Conservation (phyloP, 768 basidiomycete genomes). For the Boletus huronensis region DNA sequence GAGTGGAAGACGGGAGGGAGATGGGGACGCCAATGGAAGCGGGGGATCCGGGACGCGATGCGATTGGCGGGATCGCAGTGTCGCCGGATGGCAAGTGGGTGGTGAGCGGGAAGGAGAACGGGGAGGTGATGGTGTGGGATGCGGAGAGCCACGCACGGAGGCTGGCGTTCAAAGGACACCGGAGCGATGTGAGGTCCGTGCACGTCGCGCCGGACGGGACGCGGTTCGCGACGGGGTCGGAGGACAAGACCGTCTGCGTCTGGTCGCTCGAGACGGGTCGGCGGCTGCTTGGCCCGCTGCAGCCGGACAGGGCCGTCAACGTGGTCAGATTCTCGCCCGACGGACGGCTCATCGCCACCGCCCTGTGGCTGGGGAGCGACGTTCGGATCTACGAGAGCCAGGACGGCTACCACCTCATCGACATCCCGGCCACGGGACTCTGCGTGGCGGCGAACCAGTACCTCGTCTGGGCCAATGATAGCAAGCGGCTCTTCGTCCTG, state of each 20-base stretch:
- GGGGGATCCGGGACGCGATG: neutral
- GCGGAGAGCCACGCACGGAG: neutral
- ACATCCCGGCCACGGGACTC: neutral
- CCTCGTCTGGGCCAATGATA: neutral
- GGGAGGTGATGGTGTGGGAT: neutral
- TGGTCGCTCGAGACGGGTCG: neutral
- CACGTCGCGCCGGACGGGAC: neutral
- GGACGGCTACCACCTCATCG: neutral
- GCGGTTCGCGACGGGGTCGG: neutral
- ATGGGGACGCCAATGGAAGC: neutral
- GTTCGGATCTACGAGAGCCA: neutral
- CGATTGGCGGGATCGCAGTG: neutral
- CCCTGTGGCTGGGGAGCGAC: neutral
- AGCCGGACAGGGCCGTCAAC: neutral
- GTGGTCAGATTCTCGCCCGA: neutral
- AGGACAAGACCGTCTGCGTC: neutral
- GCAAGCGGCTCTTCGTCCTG: neutral
- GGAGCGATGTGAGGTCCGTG: neutral
- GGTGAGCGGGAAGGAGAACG: neutral
- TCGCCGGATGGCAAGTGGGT: neutral
- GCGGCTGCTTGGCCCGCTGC: neutral
- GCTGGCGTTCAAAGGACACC: neutral
- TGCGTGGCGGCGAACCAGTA: neutral
- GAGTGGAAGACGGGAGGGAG: neutral
- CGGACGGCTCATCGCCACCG: neutral